Conservation (phyloP, 345 rosid genomes). For the Aethionema arabicum region DNA sequence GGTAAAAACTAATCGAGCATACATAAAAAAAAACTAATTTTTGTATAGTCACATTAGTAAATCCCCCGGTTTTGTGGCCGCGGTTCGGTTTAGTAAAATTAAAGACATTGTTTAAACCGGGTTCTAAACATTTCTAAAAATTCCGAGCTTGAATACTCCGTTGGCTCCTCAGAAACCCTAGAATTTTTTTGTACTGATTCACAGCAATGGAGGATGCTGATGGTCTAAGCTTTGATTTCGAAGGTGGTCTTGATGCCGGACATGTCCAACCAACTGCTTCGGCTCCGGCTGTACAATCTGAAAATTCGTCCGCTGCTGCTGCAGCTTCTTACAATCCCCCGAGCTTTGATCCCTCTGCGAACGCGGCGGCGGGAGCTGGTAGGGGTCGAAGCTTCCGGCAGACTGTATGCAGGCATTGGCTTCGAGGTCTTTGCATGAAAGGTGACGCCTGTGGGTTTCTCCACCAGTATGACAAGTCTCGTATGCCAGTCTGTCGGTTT, state of each 20-base stretch:
- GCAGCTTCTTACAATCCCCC: slow-evolving; percentile 32
- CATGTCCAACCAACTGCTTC: slow-evolving; percentile 55
- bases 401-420: slow-evolving; percentile 99
- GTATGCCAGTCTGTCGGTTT: slow-evolving; percentile 96
- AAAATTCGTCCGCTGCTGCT: slow-evolving; percentile 42
- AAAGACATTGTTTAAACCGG: too few relatives aligned
- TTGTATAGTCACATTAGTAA: too few relatives aligned
- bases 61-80: too few relatives aligned
- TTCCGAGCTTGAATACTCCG: too few relatives aligned
- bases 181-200: background rate
- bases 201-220: slow-evolving; percentile 71
- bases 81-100: too few relatives aligned
- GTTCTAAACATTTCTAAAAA: too few relatives aligned
- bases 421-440: slow-evolving; percentile 96
- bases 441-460: slow-evolving; percentile 99
- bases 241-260: slow-evolving; percentile 87
- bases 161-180: slow-evolving; percentile 16
- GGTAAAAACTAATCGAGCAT: too few relatives aligned
- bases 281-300: slow-evolving; percentile 52
- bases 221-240: slow-evolving; percentile 96
- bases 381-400: slow-evolving; percentile 87
- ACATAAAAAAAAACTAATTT: too few relatives aligned
- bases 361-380: slow-evolving; percentile 42
- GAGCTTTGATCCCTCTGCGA: slow-evolving; percentile 25
- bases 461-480: slow-evolving; percentile 93